These are phyloP conservation scores for Monosporascus cannonballus DNA, from an alignment of 2,329 filamentous ascomycete species.

Conservation along the genomic window DNA sequence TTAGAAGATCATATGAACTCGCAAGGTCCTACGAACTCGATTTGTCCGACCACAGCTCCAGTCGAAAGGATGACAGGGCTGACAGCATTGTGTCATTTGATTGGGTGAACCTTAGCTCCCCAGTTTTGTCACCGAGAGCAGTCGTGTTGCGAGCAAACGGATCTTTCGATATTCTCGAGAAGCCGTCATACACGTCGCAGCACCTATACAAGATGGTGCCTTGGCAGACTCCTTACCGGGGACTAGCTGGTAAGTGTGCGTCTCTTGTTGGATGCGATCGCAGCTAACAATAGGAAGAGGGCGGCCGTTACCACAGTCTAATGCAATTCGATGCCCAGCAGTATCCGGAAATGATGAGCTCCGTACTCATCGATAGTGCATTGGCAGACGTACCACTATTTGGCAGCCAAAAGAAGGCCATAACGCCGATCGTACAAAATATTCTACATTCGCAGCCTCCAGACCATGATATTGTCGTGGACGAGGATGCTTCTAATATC, in stretches of 20 bases:
- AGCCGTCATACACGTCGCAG: conserved; percentile 51
- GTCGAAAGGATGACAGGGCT: conserved; percentile 49
- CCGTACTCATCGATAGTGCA: conserved; percentile 47
- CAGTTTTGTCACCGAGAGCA: conserved; percentile 50
- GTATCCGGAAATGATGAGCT: conserved; percentile 45
- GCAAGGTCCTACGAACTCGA: conserved; percentile 57
- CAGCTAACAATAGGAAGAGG: conserved; percentile 34
- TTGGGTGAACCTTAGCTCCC: conserved; percentile 55
- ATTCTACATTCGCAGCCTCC: conserved; percentile 31
- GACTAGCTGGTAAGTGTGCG: conserved; percentile 40
- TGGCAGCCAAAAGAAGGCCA: conserved; percentile 41
- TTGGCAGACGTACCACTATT: conserved; percentile 52
- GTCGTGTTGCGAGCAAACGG: conserved; percentile 56
- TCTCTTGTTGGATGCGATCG: not conserved
- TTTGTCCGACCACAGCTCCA: conserved; percentile 46
- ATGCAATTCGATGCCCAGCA: conserved; percentile 55
- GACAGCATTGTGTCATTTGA: conserved; percentile 63
- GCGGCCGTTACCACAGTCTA: conserved; percentile 45
- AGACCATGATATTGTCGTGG: conserved; percentile 28
- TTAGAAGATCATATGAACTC: conserved; percentile 55
- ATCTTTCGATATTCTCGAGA: conserved; percentile 55
- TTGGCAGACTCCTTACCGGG: conserved; percentile 54
- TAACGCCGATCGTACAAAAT: conserved; percentile 36
- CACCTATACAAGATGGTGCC: conserved; percentile 56
- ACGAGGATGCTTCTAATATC: conserved; percentile 28